These are phyloP conservation scores for Diaporthe helianthi DNA, from an alignment of 2,329 filamentous ascomycete species.

Conservation along the genomic window DNA sequence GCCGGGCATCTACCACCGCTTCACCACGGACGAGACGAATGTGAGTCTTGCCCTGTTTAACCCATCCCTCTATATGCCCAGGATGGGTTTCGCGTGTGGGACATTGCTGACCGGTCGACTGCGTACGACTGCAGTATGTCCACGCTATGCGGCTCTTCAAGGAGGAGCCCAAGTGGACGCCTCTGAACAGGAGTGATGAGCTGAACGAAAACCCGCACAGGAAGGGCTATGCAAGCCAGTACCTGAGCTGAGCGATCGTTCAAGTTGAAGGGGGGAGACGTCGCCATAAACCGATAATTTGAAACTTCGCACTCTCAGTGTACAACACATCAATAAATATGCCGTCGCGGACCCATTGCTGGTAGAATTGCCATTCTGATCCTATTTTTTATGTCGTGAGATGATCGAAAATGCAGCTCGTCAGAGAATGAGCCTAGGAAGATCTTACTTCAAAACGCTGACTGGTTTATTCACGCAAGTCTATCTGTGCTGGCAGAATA, in stretches of 20 bases:
- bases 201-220: slow-evolving; percentile 82
- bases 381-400: not conserved
- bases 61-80: not conserved
- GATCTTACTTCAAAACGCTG: not conserved
- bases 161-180: slow-evolving; percentile 98
- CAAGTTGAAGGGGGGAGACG: not conserved
- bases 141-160: slow-evolving; percentile 97
- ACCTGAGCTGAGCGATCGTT: slow-evolving; percentile 40
- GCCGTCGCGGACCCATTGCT: not conserved
- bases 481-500: slow-evolving; percentile 6
- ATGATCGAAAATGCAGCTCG: not conserved
- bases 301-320: not conserved
- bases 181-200: slow-evolving; percentile 79
- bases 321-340: not conserved
- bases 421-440: too few relatives aligned
- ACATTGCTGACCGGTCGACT: slow-evolving; percentile 14
- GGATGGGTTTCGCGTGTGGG: not conserved
- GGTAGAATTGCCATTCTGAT: not conserved
- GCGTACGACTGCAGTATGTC: slow-evolving; percentile 70
- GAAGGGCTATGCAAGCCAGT: slow-evolving; percentile 74
- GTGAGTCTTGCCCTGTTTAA: slow-evolving; percentile 62
- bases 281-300: not conserved
- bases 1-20: slow-evolving; percentile 95
- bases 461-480: slow-evolving; percentile 11
- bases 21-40: slow-evolving; percentile 91